Conservation (phyloP, 768 basidiomycete species). For the Calocera cornea region DNA sequence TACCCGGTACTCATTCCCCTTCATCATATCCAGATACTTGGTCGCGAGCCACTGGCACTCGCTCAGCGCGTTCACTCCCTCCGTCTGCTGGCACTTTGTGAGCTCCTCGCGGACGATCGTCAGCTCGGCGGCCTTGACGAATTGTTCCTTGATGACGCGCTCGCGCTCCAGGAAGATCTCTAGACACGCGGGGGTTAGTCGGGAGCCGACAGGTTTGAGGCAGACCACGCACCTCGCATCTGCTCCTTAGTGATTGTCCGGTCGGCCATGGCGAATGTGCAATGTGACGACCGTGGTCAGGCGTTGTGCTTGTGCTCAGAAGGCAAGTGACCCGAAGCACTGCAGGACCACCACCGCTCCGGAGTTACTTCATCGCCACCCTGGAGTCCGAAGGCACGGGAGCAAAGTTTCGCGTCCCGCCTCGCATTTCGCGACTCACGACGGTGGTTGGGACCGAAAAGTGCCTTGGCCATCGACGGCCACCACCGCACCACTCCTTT, state of each 20-base stretch:
- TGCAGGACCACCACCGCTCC: neutral
- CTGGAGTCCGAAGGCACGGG: neutral
- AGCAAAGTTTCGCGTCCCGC: neutral
- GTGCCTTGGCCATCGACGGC: neutral
- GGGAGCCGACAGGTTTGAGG: neutral
- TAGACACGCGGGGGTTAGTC: neutral
- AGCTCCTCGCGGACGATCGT: conserved; percentile 80
- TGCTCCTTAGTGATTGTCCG: neutral
- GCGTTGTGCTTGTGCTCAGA: neutral
- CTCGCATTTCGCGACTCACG: neutral
- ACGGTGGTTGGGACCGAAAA: neutral
- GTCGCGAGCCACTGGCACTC: conserved; percentile 78
- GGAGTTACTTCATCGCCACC: neutral
- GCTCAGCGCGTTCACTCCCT: conserved; percentile 86
- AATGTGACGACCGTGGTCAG: neutral
- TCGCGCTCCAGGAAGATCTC: conserved; percentile 37
- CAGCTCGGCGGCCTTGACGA: conserved; percentile 89
- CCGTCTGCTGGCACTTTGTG: conserved; percentile 72
- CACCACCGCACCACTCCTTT: neutral
- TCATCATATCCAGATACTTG: conserved; percentile 65
- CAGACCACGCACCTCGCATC: neutral
- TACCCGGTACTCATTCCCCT: conserved; percentile 52
- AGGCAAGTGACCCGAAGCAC: neutral
- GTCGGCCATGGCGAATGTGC: neutral
- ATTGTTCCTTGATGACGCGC: conserved; percentile 70